Conservation (phyloP, 2,329 filamentous ascomycete genomes). For the Coniella lustricola region DNA sequence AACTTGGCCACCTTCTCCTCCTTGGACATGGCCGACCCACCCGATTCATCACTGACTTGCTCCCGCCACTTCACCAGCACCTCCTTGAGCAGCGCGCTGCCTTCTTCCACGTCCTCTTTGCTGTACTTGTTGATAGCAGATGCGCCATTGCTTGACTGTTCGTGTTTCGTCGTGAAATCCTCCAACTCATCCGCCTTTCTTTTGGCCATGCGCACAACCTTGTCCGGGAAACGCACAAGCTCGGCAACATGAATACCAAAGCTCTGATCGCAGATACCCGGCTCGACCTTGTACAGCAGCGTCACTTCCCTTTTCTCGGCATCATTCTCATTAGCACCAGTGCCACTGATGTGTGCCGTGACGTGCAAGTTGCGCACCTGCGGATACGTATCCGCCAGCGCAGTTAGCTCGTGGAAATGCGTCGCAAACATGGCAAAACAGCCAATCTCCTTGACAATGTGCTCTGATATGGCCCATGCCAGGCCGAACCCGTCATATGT, state of each 20-base stretch:
- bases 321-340: slow-evolving; percentile 25
- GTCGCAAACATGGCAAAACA: slow-evolving; percentile 95
- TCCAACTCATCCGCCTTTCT: slow-evolving; percentile 97
- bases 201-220: slow-evolving; percentile 99
- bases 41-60: slow-evolving; percentile 49
- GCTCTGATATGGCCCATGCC: slow-evolving; percentile 98
- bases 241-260: slow-evolving; percentile 99
- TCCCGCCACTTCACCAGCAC: slow-evolving; percentile 81
- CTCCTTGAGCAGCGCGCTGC: slow-evolving; percentile 76
- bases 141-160: slow-evolving; percentile 39
- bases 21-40: slow-evolving; percentile 54
- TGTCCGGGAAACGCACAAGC: slow-evolving; percentile 89
- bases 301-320: slow-evolving; percentile 75
- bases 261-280: slow-evolving; percentile 91
- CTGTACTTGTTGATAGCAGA: slow-evolving; percentile 51
- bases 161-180: slow-evolving; percentile 80
- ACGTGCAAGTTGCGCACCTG: slow-evolving; percentile 93
- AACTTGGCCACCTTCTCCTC: slow-evolving; percentile 74
- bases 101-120: slow-evolving; percentile 83
- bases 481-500: slow-evolving; percentile 98
- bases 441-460: slow-evolving; percentile 91
- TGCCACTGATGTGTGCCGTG: slow-evolving; percentile 76
- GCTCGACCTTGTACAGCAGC: slow-evolving; percentile 91
- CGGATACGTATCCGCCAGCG: slow-evolving; percentile 75
- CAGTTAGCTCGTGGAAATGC: slow-evolving; percentile 96